These are phyloP conservation scores for Begonia masoniana DNA, from an alignment of 306 rosid genomes.

Conservation along the genomic window DNA sequence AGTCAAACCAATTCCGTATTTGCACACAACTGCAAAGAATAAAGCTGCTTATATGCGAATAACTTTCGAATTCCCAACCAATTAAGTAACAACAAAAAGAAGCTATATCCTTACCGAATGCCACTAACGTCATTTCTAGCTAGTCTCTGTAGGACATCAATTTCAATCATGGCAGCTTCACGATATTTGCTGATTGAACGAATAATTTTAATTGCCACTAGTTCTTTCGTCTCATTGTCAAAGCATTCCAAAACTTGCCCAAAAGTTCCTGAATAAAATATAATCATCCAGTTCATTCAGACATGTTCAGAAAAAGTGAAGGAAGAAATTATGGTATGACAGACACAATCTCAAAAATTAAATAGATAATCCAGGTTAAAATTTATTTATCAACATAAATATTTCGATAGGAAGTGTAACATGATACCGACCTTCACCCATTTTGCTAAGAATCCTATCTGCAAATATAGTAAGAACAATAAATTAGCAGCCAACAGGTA, in stretches of 20 bases:
- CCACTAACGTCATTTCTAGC: slow-evolving; percentile 21
- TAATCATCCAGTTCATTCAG: not conserved
- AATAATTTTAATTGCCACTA: slow-evolving; percentile 28
- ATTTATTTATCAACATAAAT: too few relatives aligned
- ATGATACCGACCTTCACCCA: slow-evolving; percentile 18
- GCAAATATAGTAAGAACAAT: slow-evolving; percentile 6
- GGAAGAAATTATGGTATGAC: not conserved
- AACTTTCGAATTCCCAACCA: not conserved
- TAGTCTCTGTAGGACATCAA: slow-evolving; percentile 28
- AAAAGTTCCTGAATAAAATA: slow-evolving; percentile 24
- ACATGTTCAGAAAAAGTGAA: too few relatives aligned
- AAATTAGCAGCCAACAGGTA: too few relatives aligned
- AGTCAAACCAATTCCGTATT: slow-evolving; percentile 42
- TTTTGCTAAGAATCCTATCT: slow-evolving; percentile 34
- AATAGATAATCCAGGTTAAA: too few relatives aligned
- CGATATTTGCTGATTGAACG: slow-evolving; percentile 27
- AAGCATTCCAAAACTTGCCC: slow-evolving; percentile 37
- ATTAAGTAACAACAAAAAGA: slow-evolving; percentile 2
- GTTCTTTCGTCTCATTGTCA: slow-evolving; percentile 28
- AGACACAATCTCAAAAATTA: too few relatives aligned
- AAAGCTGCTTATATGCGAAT: slow-evolving; percentile 5
- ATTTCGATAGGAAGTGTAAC: not conserved
- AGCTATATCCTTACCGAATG: slow-evolving; percentile 20
- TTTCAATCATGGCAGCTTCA: slow-evolving; percentile 39
- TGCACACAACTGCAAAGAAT: slow-evolving; percentile 47